A percentile compares a stretch with the other conserved stretches of the same genome.
Conservation (phyloP, 1,284 basidiomycete genomes). For the Volvariella surrecta region DNA sequence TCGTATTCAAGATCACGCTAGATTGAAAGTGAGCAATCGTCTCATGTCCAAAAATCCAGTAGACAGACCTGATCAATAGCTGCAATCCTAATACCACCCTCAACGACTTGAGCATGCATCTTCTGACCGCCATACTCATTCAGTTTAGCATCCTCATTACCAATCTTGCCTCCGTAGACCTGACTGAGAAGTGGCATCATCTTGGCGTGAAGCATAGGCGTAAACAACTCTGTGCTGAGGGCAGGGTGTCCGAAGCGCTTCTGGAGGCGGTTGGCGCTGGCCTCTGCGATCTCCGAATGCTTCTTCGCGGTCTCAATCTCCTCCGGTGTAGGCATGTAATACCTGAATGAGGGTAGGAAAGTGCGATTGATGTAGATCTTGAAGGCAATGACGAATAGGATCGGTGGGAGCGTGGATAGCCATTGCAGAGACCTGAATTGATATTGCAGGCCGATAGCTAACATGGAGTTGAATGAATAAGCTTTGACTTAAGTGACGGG, state of each 20-base stretch:
- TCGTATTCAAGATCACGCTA: slow-evolving; percentile 72
- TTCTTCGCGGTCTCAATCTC: slow-evolving; percentile 67
- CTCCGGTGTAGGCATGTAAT: slow-evolving; percentile 65
- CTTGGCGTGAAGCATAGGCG: slow-evolving; percentile 81
- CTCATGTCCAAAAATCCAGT: not conserved
- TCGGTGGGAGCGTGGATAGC: slow-evolving; percentile 68
- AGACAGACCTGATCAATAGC: slow-evolving; percentile 57
- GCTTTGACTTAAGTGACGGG: not conserved
- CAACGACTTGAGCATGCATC: slow-evolving; percentile 58
- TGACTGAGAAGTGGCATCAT: slow-evolving; percentile 71
- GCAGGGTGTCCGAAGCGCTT: slow-evolving; percentile 85
- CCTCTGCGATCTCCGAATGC: slow-evolving; percentile 64
- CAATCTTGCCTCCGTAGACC: slow-evolving; percentile 69
- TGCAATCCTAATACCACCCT: slow-evolving; percentile 72
- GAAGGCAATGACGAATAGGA: slow-evolving; percentile 70
- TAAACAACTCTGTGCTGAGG: slow-evolving; percentile 72
- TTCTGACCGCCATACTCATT: slow-evolving; percentile 70
- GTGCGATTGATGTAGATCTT: slow-evolving; percentile 72
- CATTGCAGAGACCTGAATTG: slow-evolving; percentile 66
- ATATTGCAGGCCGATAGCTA: slow-evolving; percentile 82
- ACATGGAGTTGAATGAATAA: slow-evolving; percentile 7
- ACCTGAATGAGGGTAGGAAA: slow-evolving; percentile 68
- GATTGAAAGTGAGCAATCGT: slow-evolving; percentile 4
- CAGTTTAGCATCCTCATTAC: slow-evolving; percentile 50
- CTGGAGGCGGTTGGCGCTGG: slow-evolving; percentile 60